Conservation (phyloP, 2,329 filamentous ascomycete genomes). For the Fusarium sp. region DNA sequence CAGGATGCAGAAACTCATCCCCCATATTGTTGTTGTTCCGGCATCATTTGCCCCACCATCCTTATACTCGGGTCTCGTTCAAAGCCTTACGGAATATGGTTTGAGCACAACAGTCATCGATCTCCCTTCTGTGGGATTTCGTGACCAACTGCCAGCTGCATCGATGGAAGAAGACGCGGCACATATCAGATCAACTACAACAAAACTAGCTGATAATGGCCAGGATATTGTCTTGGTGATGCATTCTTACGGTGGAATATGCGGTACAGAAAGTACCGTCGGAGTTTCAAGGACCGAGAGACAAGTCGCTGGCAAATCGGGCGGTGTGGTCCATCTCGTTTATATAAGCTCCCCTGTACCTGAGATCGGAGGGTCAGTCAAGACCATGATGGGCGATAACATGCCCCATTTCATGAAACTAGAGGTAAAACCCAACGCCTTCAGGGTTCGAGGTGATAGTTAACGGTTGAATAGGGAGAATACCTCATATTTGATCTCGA, state of each 20-base stretch:
- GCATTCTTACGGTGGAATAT: not conserved
- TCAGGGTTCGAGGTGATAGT: accelerated
- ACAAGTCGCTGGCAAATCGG: accelerated
- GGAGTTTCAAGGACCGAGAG: accelerated
- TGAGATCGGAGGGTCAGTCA: not conserved
- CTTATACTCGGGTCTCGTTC: not conserved
- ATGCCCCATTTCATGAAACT: not conserved
- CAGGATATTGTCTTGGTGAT: not conserved
- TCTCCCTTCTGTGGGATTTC: not conserved
- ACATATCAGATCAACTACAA: not conserved
- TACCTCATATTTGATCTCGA: not conserved
- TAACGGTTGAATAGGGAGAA: accelerated
- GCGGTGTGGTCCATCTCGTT: not conserved
- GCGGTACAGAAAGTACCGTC: not conserved
- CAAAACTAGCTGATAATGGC: not conserved
- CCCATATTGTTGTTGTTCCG: not conserved
- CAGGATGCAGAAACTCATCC: not conserved
- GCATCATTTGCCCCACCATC: not conserved
- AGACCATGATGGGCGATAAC: not conserved
- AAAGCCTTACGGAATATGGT: not conserved
- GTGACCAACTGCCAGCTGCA: not conserved
- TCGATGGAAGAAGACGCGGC: not conserved
- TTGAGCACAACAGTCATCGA: not conserved
- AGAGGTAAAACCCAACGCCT: accelerated
- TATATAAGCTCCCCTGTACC: not conserved